Conservation (phyloP, 2,329 filamentous ascomycete species). For the Monilinia vaccinii-corymbosi region DNA sequence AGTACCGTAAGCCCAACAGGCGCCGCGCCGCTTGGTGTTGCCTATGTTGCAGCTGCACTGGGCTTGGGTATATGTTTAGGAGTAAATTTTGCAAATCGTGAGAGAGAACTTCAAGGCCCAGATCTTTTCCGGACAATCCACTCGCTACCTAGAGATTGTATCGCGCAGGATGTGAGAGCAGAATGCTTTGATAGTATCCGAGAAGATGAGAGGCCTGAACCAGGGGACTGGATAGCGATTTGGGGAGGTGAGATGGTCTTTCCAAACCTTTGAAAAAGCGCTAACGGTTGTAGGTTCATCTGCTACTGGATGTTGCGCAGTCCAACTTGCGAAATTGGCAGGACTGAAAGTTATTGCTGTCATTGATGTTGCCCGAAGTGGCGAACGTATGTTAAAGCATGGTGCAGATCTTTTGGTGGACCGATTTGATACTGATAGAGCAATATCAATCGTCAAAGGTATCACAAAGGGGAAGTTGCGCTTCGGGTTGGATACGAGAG, state of each 20-base stretch:
- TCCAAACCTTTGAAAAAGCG: neutral
- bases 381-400: conserved; percentile 43
- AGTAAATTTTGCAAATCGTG: conserved; percentile 47
- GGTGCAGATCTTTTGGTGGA: conserved; percentile 58
- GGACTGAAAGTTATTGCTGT: conserved; percentile 58
- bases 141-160: conserved; percentile 34
- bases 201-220: conserved; percentile 42
- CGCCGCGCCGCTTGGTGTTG: conserved; percentile 27
- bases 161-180: conserved; percentile 51
- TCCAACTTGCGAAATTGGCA: conserved; percentile 59
- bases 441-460: conserved; percentile 52
- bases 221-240: conserved; percentile 62
- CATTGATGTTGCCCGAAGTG: conserved; percentile 59
- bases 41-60: conserved; percentile 52
- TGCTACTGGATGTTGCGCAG: conserved; percentile 56
- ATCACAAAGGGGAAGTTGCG: conserved; percentile 49
- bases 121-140: conserved; percentile 47
- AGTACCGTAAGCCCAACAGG: conserved; percentile 14
- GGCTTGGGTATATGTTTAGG: conserved; percentile 63
- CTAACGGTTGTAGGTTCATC: conserved; percentile 43
- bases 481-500: conserved; percentile 61
- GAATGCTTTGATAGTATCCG: conserved; percentile 53
- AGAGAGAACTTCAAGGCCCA: conserved; percentile 38
- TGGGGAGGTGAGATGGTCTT: conserved; percentile 51
- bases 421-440: conserved; percentile 55